Evolutionary conservation across 331 rosid species (phyloP).

Genomic region (Acacia pycnantha): DNA sequence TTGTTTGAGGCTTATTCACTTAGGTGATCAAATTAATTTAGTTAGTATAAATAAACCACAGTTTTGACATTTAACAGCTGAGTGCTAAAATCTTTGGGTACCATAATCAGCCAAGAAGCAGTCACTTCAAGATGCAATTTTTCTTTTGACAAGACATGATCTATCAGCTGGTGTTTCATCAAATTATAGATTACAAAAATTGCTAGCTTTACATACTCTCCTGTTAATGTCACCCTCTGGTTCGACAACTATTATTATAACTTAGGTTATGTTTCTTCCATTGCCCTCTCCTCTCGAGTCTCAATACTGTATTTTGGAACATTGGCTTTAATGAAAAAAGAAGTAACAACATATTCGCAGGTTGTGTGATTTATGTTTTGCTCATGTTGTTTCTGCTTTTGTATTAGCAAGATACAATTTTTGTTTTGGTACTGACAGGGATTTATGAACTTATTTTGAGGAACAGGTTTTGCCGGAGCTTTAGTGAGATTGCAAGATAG

Average conservation of each 20-base stretch:
- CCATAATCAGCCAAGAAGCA: neutral
- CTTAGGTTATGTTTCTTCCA: neutral
- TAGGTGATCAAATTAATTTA: neutral
- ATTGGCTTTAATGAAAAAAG: neutral
- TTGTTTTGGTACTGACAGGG: constrained; percentile 15
- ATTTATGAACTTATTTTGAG: constrained; percentile 2
- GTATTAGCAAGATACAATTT: constrained; percentile 12
- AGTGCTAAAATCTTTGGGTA: neutral
- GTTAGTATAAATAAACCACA: no score
- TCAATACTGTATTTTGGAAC: neutral
- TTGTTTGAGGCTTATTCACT: neutral
- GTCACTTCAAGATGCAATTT: neutral
- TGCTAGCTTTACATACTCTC: neutral
- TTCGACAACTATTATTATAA: neutral
- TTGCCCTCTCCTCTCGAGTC: neutral
- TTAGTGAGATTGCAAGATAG: constrained; percentile 64
- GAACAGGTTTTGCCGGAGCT: constrained; percentile 51
- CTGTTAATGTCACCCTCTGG: neutral
- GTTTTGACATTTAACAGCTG: neutral
- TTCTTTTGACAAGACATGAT: neutral
- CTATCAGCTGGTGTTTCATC: neutral
- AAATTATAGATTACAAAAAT: neutral
- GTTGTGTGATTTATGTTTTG: constrained; percentile 6
- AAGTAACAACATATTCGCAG: neutral
- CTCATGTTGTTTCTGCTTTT: constrained; percentile 7